These are phyloP conservation scores for Cyclotella sp. DNA, from an alignment of 108 stramenopile species.

Conservation along the genomic window DNA sequence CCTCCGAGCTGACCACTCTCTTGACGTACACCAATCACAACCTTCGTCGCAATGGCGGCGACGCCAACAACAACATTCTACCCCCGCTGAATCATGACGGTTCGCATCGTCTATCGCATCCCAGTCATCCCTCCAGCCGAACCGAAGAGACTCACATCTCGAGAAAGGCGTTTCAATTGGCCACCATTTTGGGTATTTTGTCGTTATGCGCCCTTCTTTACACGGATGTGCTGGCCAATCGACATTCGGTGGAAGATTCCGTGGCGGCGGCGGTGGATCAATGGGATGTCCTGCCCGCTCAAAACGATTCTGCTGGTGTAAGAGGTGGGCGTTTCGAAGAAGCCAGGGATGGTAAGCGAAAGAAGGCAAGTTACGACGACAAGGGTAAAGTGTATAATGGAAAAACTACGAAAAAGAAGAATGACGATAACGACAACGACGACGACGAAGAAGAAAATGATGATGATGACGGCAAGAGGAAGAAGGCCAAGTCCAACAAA, in stretches of 20 bases:
- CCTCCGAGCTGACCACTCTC: slow-evolving; percentile 25
- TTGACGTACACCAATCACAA: neutral
- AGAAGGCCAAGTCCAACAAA: slow-evolving; percentile 5
- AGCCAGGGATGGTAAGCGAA: neutral
- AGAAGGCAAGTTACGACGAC: neutral
- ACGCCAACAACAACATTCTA: neutral
- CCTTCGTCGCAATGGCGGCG: neutral
- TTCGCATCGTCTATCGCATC: slow-evolving; percentile 10
- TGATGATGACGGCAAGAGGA: neutral
- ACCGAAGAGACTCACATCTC: slow-evolving; percentile 1
- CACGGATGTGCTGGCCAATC: slow-evolving; percentile 17
- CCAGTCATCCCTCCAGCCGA: neutral
- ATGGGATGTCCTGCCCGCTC: neutral
- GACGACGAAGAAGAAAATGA: no score
- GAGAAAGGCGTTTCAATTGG: slow-evolving; percentile 33
- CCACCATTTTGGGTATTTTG: slow-evolving; percentile 24
- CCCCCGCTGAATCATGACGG: neutral
- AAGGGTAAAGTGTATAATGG: neutral
- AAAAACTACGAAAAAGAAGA: neutral
- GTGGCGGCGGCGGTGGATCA: neutral
- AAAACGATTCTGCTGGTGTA: neutral
- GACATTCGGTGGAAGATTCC: neutral
- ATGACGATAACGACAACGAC: no score
- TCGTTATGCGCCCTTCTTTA: slow-evolving; percentile 17
- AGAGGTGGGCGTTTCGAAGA: neutral